These are phyloP conservation scores for Marsdenia floribunda DNA, from an alignment of 257 asterid genomes.

Conservation along the genomic window DNA sequence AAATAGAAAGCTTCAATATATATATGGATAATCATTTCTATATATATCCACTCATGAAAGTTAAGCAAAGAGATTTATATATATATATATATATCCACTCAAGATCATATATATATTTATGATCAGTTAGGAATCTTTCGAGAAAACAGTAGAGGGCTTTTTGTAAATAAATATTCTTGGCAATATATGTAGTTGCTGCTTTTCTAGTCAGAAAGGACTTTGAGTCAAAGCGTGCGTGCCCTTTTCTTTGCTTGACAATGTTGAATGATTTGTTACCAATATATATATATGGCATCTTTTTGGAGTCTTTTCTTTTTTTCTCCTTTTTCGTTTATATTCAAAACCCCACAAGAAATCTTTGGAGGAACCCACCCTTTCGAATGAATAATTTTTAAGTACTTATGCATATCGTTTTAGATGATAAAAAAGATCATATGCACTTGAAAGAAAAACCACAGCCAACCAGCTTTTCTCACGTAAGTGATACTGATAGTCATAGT, in stretches of 20 bases:
- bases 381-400: background rate
- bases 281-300: background rate
- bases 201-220: background rate
- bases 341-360: conserved; percentile 5
- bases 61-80: too few relatives aligned
- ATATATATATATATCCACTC: background rate
- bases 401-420: background rate
- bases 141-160: background rate
- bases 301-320: background rate
- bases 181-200: background rate
- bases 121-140: background rate
- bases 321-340: background rate
- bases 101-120: background rate
- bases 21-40: background rate
- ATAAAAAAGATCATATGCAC: background rate
- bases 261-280: background rate
- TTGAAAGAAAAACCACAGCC: background rate
- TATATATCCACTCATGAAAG: background rate
- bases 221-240: background rate
- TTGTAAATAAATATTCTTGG: background rate
- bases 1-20: background rate
- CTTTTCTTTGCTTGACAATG: background rate
- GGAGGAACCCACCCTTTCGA: background rate
- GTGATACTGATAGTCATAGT: too few relatives aligned
- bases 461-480: background rate